A percentile compares a stretch with the other conserved stretches of the same genome.
Evolutionary conservation across 2,329 filamentous ascomycete species (phyloP).

Genomic region (Xylaria sp.): DNA sequence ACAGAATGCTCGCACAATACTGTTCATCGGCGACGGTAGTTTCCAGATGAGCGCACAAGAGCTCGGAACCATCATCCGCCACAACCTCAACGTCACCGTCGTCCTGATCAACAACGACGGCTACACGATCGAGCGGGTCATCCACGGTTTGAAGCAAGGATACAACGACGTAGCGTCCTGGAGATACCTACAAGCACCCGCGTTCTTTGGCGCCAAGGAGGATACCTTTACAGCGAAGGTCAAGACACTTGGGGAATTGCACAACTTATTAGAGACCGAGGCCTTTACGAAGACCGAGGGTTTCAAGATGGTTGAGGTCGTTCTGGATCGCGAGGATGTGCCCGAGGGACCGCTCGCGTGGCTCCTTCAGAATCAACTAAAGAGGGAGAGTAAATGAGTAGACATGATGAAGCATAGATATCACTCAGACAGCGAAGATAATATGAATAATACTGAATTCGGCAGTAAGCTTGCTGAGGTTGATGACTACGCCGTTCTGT

Average conservation of each 20-base stretch:
- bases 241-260: constrained; percentile 53
- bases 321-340: constrained; percentile 43
- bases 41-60: constrained; percentile 72
- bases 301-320: constrained; percentile 43
- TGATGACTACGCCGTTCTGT: too few relatives aligned
- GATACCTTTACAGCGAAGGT: constrained; percentile 48
- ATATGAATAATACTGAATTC: too few relatives aligned
- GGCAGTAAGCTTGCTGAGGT: too few relatives aligned
- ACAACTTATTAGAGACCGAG: constrained; percentile 40
- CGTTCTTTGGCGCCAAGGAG: constrained; percentile 54
- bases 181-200: constrained; percentile 55
- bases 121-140: constrained; percentile 63
- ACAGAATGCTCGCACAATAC: constrained; percentile 53
- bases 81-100: constrained; percentile 54
- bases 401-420: too few relatives aligned
- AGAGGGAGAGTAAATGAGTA: not conserved
- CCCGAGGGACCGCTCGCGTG: constrained; percentile 31
- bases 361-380: constrained; percentile 21
- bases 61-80: constrained; percentile 65
- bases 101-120: constrained; percentile 65
- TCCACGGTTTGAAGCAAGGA: constrained; percentile 57
- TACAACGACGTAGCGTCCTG: constrained; percentile 64
- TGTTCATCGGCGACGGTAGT: constrained; percentile 68
- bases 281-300: constrained; percentile 31
- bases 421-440: too few relatives aligned